Base-by-base conservation (phyloP, 2,329 filamentous ascomycete species). In the Beauveria scarabaeidicola region DNA sequence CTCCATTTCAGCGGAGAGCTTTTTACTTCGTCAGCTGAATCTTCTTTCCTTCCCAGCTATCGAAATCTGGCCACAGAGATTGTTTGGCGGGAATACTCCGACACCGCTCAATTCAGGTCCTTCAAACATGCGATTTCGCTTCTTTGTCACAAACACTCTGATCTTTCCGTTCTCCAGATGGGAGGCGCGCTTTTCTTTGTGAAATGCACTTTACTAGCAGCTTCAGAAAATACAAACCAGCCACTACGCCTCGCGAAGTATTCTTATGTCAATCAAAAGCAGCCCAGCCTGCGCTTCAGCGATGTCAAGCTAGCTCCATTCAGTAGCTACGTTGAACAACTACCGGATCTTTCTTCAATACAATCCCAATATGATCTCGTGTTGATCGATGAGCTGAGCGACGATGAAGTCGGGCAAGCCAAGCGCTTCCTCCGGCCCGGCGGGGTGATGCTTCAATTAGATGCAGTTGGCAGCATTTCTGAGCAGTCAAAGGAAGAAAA, bases 61-160 rank as follows among this genome's bases (percentile, higher is more conserved):
- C 76, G 74, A 36, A 77, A 77, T 21, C 69, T 83, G 1, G 80
- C 78, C 59, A 77, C 76, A 2, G 69, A 79, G 62, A 70, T 83
- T 52, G 63, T 73, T 2, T 83, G 80, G 81, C 69, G 75, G 21
- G 67, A 75, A 56, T 73, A 79, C 57, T 64, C 68, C 7, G 58
- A 63, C 2, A 72, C 66, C 10, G 62, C 68, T 1, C 61, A 61
- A 1, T 62, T 68, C 0, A 47, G 48, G 1, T 62, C 63, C 8
- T 56, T 73, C 8, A 54, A 57, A 1, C 63, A 69, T 1, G 62
- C 76, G 13, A 58, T 77, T 0, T 62, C 66, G 1, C 59, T 73
- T 0, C 61, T 76, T 19, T 71, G 71, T 1, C 74, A 78, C 66
- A 77, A 77, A 58, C 68, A 70, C 5, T 72, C 77, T 0, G 69